phyloP scores from a whole-genome alignment of 371 early-diverging fungal species.

The Mortierella sp. region DNA sequence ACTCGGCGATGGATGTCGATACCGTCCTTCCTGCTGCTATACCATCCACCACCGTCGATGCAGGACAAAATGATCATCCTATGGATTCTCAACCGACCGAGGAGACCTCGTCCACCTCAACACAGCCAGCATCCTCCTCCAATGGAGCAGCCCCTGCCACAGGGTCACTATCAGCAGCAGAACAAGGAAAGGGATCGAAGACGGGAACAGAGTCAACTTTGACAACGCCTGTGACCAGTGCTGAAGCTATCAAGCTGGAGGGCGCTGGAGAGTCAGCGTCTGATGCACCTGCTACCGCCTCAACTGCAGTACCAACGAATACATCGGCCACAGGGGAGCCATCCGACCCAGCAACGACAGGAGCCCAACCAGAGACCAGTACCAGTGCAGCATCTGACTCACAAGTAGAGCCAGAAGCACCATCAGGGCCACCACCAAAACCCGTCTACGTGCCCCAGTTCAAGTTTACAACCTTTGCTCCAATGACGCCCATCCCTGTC shows the following conservation, averaged over 20 bases:
- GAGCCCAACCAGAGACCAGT: not conserved
- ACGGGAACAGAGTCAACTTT: not conserved
- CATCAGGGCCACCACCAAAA: slow-evolving; percentile 7
- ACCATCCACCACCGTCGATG: not conserved
- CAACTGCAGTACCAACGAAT: not conserved
- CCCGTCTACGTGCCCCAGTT: slow-evolving; percentile 47
- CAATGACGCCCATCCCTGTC: slow-evolving; percentile 35
- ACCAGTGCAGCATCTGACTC: not conserved
- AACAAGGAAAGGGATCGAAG: not conserved
- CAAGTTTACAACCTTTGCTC: slow-evolving; percentile 51
- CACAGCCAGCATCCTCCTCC: not conserved
- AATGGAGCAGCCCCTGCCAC: not conserved
- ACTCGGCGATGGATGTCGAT: slow-evolving; percentile 32
- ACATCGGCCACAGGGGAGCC: not conserved
- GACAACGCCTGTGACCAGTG: not conserved
- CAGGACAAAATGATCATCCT: not conserved
- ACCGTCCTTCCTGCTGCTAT: not conserved
- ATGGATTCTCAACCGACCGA: not conserved
- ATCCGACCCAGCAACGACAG: not conserved
- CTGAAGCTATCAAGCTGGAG: not conserved
- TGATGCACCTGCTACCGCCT: not conserved
- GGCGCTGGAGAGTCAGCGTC: not conserved
- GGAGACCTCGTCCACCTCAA: not conserved
- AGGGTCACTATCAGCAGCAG: not conserved
- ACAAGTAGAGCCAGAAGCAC: not conserved